phyloP scores from a whole-genome alignment of 2,329 filamentous ascomycete genomes.

The Trichoderma cornu-damae region DNA sequence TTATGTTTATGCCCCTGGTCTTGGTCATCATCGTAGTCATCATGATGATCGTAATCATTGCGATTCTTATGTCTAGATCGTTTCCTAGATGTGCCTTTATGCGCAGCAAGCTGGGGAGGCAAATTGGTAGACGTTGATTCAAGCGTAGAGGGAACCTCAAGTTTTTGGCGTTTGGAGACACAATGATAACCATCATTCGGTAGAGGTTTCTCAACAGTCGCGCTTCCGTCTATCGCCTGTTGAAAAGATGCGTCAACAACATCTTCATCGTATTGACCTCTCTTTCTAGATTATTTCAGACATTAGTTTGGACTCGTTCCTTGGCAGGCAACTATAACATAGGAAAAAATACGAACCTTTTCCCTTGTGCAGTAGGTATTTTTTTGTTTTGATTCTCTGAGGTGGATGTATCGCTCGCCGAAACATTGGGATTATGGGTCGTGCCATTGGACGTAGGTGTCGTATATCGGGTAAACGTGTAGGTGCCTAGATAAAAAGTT shows the following conservation, averaged over 20 bases:
- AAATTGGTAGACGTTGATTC: no score
- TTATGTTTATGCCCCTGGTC: not conserved
- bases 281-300: not conserved
- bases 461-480: not conserved
- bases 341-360: not conserved
- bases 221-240: not conserved
- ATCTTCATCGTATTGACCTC: not conserved
- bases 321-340: not conserved
- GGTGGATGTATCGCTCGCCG: not conserved
- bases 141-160: no score
- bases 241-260: not conserved
- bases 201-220: not conserved
- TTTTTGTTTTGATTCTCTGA: not conserved
- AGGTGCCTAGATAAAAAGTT: not conserved
- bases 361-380: not conserved
- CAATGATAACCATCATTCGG: not conserved
- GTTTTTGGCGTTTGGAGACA: not conserved
- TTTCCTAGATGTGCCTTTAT: not conserved
- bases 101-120: not conserved
- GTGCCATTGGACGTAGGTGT: not conserved
- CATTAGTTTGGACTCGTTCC: not conserved
- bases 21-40: no score
- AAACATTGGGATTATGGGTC: no score
- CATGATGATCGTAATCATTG: not conserved
- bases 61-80: not conserved